phyloP scores from a whole-genome alignment of 129 eudicot genomes.

The Flaveria sonorensis region DNA sequence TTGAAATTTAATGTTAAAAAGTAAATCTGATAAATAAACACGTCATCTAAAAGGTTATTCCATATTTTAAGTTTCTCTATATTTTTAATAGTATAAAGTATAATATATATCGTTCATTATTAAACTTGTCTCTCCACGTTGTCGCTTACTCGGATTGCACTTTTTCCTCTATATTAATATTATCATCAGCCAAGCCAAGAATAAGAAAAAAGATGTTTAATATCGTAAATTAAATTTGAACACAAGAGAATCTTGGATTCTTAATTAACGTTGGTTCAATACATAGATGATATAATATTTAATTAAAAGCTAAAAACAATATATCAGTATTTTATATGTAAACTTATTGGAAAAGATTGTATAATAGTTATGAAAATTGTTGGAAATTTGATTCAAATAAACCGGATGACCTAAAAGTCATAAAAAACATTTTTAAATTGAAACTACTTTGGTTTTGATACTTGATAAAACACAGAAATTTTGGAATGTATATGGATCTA shows the following conservation, averaged over 20 bases:
- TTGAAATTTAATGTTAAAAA: no score
- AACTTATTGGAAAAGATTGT: background rate
- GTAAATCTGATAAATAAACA: background rate
- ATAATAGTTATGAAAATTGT: background rate
- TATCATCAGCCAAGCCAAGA: background rate
- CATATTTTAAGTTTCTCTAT: background rate
- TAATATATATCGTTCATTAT: background rate
- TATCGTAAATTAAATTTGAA: background rate
- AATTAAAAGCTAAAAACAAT: background rate
- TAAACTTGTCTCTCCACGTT: background rate
- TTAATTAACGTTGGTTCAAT: background rate
- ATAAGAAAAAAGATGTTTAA: background rate
- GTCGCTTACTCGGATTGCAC: slow-evolving; percentile 13
- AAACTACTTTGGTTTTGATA: no score
- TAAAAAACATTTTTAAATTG: no score
- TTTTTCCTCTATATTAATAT: background rate
- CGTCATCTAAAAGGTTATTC: background rate
- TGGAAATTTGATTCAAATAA: no score
- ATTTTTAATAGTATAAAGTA: background rate
- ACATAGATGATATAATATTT: background rate
- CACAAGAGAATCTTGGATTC: background rate
- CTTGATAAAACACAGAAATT: no score
- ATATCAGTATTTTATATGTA: background rate
- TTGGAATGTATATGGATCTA: no score
- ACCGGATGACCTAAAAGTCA: no score